A percentile compares a stretch with the other conserved stretches of the same genome.
Conservation (phyloP, 2,329 filamentous ascomycete species). For the Claviceps quebecensis region DNA sequence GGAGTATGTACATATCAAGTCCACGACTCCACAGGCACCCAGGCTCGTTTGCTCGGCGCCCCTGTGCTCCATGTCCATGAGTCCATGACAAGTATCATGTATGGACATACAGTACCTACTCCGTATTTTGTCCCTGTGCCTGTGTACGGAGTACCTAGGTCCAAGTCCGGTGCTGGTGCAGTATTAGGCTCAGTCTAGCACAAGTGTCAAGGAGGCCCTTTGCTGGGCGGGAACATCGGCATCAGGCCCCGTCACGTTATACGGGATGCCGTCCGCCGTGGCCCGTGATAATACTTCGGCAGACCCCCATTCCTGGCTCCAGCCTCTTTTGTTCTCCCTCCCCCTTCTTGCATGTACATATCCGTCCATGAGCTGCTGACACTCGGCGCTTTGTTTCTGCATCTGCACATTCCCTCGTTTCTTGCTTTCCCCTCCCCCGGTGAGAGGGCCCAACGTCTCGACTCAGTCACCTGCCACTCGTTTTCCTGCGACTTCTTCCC, state of each 20-base stretch:
- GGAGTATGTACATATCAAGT: too few species aligned
- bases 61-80: not conserved
- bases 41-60: not conserved
- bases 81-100: not conserved
- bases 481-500: not conserved
- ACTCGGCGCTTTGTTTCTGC: not conserved
- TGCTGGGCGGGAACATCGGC: not conserved
- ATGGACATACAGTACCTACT: too few species aligned
- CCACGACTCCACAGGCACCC: not conserved
- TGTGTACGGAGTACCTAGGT: not conserved
- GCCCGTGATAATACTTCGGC: not conserved
- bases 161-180: not conserved
- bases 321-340: not conserved
- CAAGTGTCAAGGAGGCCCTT: not conserved
- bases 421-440: not conserved
- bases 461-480: conserved; percentile 4
- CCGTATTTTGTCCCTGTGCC: not conserved
- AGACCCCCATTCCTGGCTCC: not conserved
- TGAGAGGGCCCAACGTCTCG: not conserved
- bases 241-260: not conserved
- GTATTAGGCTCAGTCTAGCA: not conserved
- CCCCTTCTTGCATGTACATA: too few species aligned
- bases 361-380: not conserved
- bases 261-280: not conserved
- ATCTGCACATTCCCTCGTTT: conserved; percentile 1